These are phyloP conservation scores for Pisolithus orientalis DNA, from an alignment of 768 basidiomycete species.

Conservation along the genomic window DNA sequence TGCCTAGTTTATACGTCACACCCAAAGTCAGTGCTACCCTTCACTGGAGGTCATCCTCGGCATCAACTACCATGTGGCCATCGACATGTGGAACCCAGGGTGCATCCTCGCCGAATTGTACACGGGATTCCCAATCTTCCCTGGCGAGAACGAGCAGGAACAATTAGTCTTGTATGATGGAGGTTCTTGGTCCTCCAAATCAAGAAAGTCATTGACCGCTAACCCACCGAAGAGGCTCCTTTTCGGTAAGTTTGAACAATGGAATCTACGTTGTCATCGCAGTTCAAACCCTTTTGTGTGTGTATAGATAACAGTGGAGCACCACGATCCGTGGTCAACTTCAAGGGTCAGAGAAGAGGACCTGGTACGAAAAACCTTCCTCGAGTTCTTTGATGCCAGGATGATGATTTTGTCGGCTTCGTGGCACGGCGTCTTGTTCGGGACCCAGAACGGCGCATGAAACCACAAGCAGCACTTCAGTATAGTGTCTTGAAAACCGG, in stretches of 20 bases:
- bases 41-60: conserved; percentile 98
- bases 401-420: conserved; percentile 95
- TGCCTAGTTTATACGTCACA: conserved; percentile 92
- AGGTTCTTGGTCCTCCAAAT: conserved; percentile 92
- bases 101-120: conserved; percentile 97
- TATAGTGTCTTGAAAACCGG: conserved; percentile 83
- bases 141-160: conserved; percentile 98
- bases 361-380: conserved; percentile 88
- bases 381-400: conserved; percentile 86
- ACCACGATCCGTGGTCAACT: conserved; percentile 91
- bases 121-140: conserved; percentile 98
- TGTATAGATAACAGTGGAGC: conserved; percentile 81
- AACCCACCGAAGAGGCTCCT: conserved; percentile 92
- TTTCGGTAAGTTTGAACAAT: conserved; percentile 60
- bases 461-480: conserved; percentile 86
- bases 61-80: conserved; percentile 99
- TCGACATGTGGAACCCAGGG: conserved; percentile 99
- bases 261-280: background rate
- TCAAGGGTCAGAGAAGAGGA: conserved; percentile 87
- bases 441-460: conserved; percentile 95
- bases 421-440: conserved; percentile 92
- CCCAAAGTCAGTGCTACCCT: conserved; percentile 99
- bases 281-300: conserved; percentile 5
- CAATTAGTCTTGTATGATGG: conserved; percentile 99
- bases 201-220: conserved; percentile 90